phyloP scores from a whole-genome alignment of 768 basidiomycete species.

The Phallus indusiatus region DNA sequence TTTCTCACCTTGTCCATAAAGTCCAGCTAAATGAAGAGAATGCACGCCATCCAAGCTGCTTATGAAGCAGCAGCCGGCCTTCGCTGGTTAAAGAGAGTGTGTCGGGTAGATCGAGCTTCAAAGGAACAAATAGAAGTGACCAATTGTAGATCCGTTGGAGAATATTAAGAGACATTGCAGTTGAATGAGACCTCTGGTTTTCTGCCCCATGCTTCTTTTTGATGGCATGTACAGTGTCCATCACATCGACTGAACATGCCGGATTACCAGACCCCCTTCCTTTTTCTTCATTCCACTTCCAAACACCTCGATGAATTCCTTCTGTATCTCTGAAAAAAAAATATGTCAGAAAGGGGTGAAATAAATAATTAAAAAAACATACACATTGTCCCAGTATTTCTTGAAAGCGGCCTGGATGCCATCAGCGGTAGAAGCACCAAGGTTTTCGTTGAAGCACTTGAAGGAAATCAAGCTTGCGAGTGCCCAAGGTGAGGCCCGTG shows the following conservation, averaged over 20 bases:
- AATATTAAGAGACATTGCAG: slow-evolving; percentile 24
- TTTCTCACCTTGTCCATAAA: too few species aligned
- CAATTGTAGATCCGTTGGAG: slow-evolving; percentile 19
- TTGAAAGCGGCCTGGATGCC: slow-evolving; percentile 22
- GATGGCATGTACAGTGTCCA: too few species aligned
- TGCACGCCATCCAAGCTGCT: slow-evolving; percentile 23
- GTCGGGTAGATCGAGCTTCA: neutral
- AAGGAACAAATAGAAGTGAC: slow-evolving; percentile 18
- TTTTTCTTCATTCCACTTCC: slow-evolving; percentile 17
- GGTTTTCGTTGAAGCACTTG: slow-evolving; percentile 23
- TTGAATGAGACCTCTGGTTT: slow-evolving; percentile 20
- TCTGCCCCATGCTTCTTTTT: slow-evolving; percentile 16
- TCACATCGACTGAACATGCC: slow-evolving; percentile 18
- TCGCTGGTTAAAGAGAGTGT: neutral
- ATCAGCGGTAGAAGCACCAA: slow-evolving; percentile 12
- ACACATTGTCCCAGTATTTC: slow-evolving; percentile 23
- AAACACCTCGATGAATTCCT: slow-evolving; percentile 18
- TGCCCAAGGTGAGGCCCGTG: too few species aligned
- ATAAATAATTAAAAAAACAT: slow-evolving; percentile 7
- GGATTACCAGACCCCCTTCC: slow-evolving; percentile 22
- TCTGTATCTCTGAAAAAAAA: neutral
- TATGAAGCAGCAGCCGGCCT: slow-evolving; percentile 6
- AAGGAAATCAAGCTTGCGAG: slow-evolving; percentile 21
- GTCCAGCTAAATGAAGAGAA: slow-evolving; percentile 21
- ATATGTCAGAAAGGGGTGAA: neutral